A percentile compares a stretch with the other conserved stretches of the same genome.
Conservation (phyloP, 2,329 filamentous ascomycete genomes). For the Cordyceps farinosa region DNA sequence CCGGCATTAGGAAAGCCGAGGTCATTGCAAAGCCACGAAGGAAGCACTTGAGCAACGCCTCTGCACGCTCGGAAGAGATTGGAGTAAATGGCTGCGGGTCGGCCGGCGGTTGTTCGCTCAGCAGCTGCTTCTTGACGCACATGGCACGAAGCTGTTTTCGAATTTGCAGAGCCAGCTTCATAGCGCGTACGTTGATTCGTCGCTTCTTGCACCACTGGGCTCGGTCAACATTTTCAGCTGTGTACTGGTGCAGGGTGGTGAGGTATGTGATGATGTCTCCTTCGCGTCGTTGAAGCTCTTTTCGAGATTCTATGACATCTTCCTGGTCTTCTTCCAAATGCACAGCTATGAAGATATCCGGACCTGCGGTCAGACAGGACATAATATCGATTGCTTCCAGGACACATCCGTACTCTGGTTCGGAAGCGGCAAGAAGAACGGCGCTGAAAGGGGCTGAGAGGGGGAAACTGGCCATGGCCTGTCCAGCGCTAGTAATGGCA, state of each 20-base stretch:
- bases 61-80: constrained; percentile 50
- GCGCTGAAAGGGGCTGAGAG: constrained; percentile 77
- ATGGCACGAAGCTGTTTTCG: constrained; percentile 58
- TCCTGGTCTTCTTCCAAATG: constrained; percentile 56
- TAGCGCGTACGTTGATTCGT: constrained; percentile 56
- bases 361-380: constrained; percentile 58
- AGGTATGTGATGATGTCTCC: constrained; percentile 64
- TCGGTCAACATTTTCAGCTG: constrained; percentile 53
- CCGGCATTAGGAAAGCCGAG: constrained; percentile 57
- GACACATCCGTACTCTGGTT: constrained; percentile 67
- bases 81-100: constrained; percentile 57
- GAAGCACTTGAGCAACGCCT: constrained; percentile 57
- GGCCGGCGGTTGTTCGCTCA: constrained; percentile 41
- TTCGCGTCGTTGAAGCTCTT: constrained; percentile 57
- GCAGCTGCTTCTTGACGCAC: constrained; percentile 50
- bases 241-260: constrained; percentile 60
- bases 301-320: constrained; percentile 50
- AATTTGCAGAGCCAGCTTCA: constrained; percentile 60
- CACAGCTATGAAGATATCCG: constrained; percentile 59
- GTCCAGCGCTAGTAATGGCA: constrained; percentile 68
- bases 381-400: constrained; percentile 83
- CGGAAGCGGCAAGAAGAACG: constrained; percentile 75
- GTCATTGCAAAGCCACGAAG: constrained; percentile 58
- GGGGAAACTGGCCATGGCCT: constrained; percentile 77
- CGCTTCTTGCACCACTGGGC: constrained; percentile 56